A percentile compares a stretch with the other conserved stretches of the same genome.
phyloP scores from a whole-genome alignment of 2,329 filamentous ascomycete species.

The Dothistroma septosporum region DNA sequence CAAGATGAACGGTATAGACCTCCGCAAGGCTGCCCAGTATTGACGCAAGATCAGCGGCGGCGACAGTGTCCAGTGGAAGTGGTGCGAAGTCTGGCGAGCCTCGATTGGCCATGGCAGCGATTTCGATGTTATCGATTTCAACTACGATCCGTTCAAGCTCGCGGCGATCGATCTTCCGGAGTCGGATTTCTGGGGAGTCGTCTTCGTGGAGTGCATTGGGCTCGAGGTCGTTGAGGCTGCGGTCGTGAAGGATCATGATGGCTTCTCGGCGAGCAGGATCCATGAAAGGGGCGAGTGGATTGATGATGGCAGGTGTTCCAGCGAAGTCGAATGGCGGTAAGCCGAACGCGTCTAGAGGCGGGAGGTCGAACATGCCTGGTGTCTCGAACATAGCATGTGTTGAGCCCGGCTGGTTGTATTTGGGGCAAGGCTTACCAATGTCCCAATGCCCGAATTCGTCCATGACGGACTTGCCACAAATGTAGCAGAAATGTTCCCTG shows the following conservation, averaged over 20 bases:
- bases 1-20: background rate
- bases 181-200: background rate
- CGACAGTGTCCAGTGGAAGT: background rate
- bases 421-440: background rate
- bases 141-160: background rate
- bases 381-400: background rate
- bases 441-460: background rate
- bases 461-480: conserved; percentile 1
- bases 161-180: background rate
- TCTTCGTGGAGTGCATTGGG: background rate
- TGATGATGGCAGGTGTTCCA: background rate
- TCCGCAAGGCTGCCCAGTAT: background rate
- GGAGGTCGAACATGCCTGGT: background rate
- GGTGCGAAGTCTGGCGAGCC: background rate
- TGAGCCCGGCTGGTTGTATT: background rate
- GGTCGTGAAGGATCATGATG: background rate
- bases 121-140: background rate
- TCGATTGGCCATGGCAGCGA: background rate
- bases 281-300: background rate
- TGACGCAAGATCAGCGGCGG: background rate
- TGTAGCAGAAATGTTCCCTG: conserved; percentile 5
- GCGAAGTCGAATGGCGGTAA: background rate
- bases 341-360: background rate
- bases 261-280: background rate
- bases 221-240: background rate